Evolutionary conservation across 1,139 yeast species (phyloP), one percentile per base, ranked within the genome.

Genomic region (Magnusiomyces sp.): DNA sequence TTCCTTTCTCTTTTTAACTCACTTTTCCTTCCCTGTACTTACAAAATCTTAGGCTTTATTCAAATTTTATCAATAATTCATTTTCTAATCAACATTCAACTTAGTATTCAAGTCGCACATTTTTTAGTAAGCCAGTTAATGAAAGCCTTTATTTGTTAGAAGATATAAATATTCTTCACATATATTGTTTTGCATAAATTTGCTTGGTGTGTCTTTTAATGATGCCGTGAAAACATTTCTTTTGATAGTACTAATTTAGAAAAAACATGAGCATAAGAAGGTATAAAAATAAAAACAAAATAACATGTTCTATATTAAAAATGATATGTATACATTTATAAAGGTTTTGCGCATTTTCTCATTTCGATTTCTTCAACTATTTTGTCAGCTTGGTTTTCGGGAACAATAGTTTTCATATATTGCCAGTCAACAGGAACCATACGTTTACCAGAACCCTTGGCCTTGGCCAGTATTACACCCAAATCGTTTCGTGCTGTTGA

Each of bases 401-500:
- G 29, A 7, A 23, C 29, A 23, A 23, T 23, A 23, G 29, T 23
- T 45, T 84, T 76, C 97, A 94, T 92, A 10, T 89, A 85, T 67
- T 89, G 90, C 97, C 98, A 94, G 68, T 92, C 97, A 38, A 89
- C 68, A 2, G 98, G 95, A 59, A 81, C 84, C 92, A 94, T 81
- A 54, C 83, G 70, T 46, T 78, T 81, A 1, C 96, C 97, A 9
- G 83, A 78, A 14, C 38, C 27, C 2, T 57, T 57, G 4, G 66
- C 59, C 10, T 89, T 53, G 79, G 98, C 97, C 65, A 90, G 86
- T 1, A 94, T 81, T 2, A 92, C 98, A 1, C 99, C 99, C 48
- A 90, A 72, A 60, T 92, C 96, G 65, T 92, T 88, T 57, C 83
- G 74, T 2, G 97, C 95, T 0, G 98, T 94, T 5, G 89, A 77